Evolutionary conservation across 495 filamentous ascomycete species (phyloP), one percentile per base, ranked within the genome.

Genomic region (Daldinia concentrica): DNA sequence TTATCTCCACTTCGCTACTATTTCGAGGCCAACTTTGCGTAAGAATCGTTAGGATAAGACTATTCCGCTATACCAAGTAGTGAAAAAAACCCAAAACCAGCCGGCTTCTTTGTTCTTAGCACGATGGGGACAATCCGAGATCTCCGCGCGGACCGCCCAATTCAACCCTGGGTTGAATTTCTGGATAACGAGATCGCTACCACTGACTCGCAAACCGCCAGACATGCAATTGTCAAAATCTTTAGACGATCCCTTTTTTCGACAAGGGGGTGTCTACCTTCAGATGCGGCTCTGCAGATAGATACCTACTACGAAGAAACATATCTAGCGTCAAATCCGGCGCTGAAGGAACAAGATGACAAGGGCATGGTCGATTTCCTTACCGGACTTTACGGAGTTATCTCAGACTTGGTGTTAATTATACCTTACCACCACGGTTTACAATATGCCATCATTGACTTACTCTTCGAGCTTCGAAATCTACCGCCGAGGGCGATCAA

Each of bases 371-470:
- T 26, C 3, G 15, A n/a, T 5, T 60, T 60, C n/a, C 57, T 60
- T 30, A 15, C 36, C 57, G 36, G 57, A 24, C 37, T 60, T 29
- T 60, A 60, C 37, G 57, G 30, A 30, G 6, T 43, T 29, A 6
- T 60, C 11, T 41, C 43, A 37, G 57, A 60, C 24, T 30, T 60
- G 5, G 34, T 29, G 15, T 39, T 60, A 14, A 14, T 41, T 12
- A 45, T 60, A 29, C 57, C 57, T 6, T 60, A 60, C 14, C 36
- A 60, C 12, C 36, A 60, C 37, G 36, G 24, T 19, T 45, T 43
- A 41, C 57, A 60, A 60, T 41, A 60, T 19, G 5, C 37, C 24
- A 22, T 60, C 24, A 43, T 60, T 30, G 57, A 60, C 24, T 60
- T 60, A 26, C 12, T 60, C 15, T 19, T 29, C 22, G 57, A 60